Conservation (phyloP, 257 asterid species). For the Solanum medicagineum region DNA sequence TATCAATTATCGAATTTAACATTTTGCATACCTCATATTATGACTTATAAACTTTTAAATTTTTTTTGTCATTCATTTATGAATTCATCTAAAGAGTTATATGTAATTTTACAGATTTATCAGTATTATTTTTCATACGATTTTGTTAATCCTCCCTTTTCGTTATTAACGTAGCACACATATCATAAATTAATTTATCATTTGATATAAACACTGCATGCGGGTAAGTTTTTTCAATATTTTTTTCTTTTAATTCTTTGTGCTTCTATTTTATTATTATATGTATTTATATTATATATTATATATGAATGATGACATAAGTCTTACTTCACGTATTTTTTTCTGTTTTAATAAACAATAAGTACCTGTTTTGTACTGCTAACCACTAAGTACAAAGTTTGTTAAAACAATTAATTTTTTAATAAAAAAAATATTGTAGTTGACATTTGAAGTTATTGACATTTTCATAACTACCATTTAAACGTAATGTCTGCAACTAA, state of each 20-base stretch:
- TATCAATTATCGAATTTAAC: neutral
- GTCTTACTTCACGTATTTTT: neutral
- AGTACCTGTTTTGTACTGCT: neutral
- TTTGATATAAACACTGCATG: neutral
- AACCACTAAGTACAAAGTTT: neutral
- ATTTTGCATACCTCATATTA: neutral
- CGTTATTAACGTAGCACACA: neutral
- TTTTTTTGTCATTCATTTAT: neutral
- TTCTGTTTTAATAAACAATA: neutral
- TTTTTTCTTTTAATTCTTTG: neutral
- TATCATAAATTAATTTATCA: neutral
- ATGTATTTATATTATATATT: neutral
- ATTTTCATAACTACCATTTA: neutral
- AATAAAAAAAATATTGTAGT: neutral
- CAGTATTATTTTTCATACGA: neutral
- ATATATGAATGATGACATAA: neutral
- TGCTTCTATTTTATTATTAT: neutral
- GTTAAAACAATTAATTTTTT: neutral
- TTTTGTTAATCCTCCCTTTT: neutral
- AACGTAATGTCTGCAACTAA: neutral
- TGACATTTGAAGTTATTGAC: neutral
- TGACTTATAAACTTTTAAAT: neutral
- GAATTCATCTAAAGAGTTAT: neutral
- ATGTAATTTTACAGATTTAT: neutral
- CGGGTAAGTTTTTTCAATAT: neutral